Percentiles rank a stretch among this genome's conserved stretches.
Evolutionary conservation across 1,139 yeast species (phyloP).

Genomic region (Kodamaea suecica): DNA sequence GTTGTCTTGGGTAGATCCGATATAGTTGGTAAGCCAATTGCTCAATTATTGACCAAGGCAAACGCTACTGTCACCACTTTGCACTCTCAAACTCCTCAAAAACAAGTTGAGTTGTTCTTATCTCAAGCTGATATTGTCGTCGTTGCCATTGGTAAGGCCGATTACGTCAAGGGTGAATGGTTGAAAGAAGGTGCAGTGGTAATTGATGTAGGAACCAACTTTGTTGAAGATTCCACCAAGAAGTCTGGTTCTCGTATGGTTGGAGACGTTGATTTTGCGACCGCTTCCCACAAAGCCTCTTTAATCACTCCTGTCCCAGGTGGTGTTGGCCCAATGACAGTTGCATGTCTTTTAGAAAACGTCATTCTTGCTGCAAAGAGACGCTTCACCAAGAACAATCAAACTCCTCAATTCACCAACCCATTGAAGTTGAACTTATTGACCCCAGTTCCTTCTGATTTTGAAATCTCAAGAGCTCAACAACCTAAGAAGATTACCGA

Average conservation of each 20-base stretch:
- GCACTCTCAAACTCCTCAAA: conserved; percentile 67
- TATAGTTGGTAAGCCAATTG: conserved; percentile 93
- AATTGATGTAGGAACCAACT: conserved; percentile 96
- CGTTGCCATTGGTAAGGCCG: conserved; percentile 86
- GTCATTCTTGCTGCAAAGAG: conserved; percentile 78
- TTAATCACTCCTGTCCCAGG: conserved; percentile 97
- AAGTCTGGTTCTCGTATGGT: conserved; percentile 85
- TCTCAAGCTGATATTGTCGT: conserved; percentile 83
- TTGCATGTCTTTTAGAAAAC: conserved; percentile 89
- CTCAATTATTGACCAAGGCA: conserved; percentile 71
- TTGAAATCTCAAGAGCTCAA: conserved; percentile 88
- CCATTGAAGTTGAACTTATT: conserved; percentile 65
- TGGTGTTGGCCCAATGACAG: conserved; percentile 99
- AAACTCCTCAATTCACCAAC: conserved; percentile 49
- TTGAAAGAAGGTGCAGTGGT: conserved; percentile 80
- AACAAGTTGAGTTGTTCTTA: conserved; percentile 57
- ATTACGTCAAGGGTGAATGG: conserved; percentile 86
- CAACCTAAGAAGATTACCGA: conserved; percentile 79
- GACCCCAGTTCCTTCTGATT: conserved; percentile 90
- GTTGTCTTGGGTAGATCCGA: conserved; percentile 96
- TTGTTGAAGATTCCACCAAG: conserved; percentile 68
- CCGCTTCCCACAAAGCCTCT: conserved; percentile 64
- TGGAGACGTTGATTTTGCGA: conserved; percentile 87
- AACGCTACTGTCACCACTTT: conserved; percentile 84
- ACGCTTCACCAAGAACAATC: conserved; percentile 43